Percentiles rank a stretch among this genome's conserved stretches.
Conservation (phyloP, 192 early-diverging fungal genomes). For the Anaeromyces robustus region DNA sequence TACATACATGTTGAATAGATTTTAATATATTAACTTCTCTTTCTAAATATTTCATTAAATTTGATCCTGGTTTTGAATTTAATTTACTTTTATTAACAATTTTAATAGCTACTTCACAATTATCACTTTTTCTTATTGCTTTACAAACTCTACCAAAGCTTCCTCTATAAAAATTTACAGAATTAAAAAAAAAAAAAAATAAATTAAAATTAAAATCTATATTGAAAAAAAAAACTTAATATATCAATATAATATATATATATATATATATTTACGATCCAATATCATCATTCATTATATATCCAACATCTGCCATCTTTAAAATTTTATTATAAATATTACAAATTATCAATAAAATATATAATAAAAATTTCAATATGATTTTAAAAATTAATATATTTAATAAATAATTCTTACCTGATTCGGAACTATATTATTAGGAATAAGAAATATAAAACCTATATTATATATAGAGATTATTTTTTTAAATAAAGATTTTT, state of each 20-base stretch:
- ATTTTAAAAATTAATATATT: too few species aligned
- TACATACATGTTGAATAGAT: neutral
- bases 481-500: too few species aligned
- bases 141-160: neutral
- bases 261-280: neutral
- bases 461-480: too few species aligned
- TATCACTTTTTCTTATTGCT: neutral
- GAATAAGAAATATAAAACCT: neutral
- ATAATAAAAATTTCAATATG: too few species aligned
- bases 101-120: neutral
- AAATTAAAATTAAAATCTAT: too few species aligned
- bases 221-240: too few species aligned
- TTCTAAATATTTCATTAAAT: neutral
- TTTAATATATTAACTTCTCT: neutral
- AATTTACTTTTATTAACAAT: neutral
- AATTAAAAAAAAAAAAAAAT: too few species aligned
- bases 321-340: too few species aligned
- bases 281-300: neutral
- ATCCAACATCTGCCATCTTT: neutral
- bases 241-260: neutral
- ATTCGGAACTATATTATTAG: neutral
- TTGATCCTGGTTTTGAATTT: neutral
- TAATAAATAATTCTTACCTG: neutral
- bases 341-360: too few species aligned
- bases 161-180: neutral